Evolutionary conservation across 1,284 basidiomycete genomes (phyloP).

Genomic region (Grifola frondosa): DNA sequence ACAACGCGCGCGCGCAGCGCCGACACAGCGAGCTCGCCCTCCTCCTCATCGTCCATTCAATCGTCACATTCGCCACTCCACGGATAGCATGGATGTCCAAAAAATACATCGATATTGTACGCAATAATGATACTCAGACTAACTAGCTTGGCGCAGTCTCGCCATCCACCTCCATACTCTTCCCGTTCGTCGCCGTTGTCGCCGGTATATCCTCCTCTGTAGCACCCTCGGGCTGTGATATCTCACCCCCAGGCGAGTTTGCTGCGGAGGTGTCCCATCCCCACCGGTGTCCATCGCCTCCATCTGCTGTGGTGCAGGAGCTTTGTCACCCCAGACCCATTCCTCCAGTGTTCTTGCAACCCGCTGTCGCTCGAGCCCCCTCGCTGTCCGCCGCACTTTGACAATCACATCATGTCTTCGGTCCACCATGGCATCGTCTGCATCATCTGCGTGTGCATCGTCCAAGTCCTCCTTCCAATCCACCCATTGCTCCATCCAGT

Average conservation of each 20-base stretch:
- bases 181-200: constrained; percentile 1
- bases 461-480: constrained; percentile 32
- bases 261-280: constrained; percentile 3
- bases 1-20: not conserved
- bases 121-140: constrained; percentile 5
- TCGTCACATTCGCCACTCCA: not conserved
- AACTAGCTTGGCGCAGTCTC: no score
- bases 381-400: constrained; percentile 55
- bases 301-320: not conserved
- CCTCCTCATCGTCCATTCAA: not conserved
- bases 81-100: not conserved
- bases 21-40: constrained; percentile 1
- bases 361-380: constrained; percentile 65
- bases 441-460: constrained; percentile 35
- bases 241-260: constrained; percentile 3
- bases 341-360: constrained; percentile 66
- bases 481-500: constrained; percentile 39
- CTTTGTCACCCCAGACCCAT: constrained; percentile 52
- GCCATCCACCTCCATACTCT: constrained; percentile 7
- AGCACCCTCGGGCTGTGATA: constrained; percentile 9
- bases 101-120: constrained; percentile 1
- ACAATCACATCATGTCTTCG: constrained; percentile 50
- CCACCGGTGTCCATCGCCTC: not conserved
- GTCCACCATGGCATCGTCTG: constrained; percentile 45
- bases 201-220: constrained; percentile 8